Evolutionary conservation across 495 filamentous ascomycete species (phyloP), one percentile per base, ranked within the genome.

Genomic region (Eremomyces bilateralis): DNA sequence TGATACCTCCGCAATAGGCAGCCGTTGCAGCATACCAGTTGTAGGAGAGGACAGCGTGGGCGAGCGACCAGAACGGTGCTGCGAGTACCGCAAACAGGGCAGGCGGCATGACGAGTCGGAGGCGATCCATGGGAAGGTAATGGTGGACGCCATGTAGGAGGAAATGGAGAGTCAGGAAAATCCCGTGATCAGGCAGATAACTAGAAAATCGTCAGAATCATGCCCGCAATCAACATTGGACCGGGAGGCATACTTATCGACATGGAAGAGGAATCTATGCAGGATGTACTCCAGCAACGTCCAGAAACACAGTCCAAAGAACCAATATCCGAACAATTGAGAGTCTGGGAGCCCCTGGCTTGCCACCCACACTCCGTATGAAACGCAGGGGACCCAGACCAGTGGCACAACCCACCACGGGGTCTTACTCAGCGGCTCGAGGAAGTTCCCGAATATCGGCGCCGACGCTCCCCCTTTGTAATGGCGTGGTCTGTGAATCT

Each of bases 51-150:
- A 95, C 50, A 2, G 67, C 46, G 36, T 93, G 84, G 1, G 85
- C 83, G 20, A 99, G 59, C 55, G 85, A 82, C 76, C 79, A 95
- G 62, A 94, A 95, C 0, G 88, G 88, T 0, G 63, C 59, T 5
- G 90, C 88, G 27, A 97, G 73, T 8, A 69, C 65, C 17, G 88
- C 15, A 48, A 97, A 95, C 12, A 99, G 60, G 1, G 80, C 67
- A 0, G 90, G 90, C 0, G 90, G 90, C 90, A 99, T 95, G 40
- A 99, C 90, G 15, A 99, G 73, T 27, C 90, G 71, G 39, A 90
- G 78, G 39, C 75, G 82, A 62, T 99, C 90, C 90, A 99, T 95
- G 6, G 90, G 90, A 29, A 99, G 65, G 48, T 93, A 99, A 56
- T 99, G 90, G 48, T 99, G 90, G 43, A 99, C 78, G 29, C 90